Evolutionary conservation across 2,329 filamentous ascomycete genomes (phyloP), one percentile per base, ranked within the genome.

Genomic region (Paecilomyces niveus): DNA sequence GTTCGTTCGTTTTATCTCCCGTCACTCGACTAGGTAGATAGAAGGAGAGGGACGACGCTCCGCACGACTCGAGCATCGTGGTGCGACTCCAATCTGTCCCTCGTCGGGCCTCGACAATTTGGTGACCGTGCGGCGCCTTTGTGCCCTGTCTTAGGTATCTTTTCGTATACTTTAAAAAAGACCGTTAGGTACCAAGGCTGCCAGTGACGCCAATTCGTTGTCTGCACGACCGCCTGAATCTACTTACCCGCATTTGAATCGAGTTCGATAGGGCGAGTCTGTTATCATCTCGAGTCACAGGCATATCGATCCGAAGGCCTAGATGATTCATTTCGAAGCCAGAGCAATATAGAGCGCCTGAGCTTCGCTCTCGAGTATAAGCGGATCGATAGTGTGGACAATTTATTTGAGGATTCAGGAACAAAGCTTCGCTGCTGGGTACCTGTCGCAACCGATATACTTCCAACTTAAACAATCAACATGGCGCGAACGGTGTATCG

Each of bases 401-500:
- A 18, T 18, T 9, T 29, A 29, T 22, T 22, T 22, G 3, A 35
- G 15, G 35, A n/a, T n/a, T 39, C 35, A n/a, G 31, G 8, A 15
- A 15, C 13, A 11, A 7, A 33, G 13, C 10, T 15, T 11, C 32
- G 32, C 13, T 13, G 11, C 32, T 33, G 32, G n/a, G 13, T 3
- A 18, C 13, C 11, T 5, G 35, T 15, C 35, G 35, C 35, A 45
- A 45, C 18, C 35, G 35, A n/a, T 18, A 18, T 18, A 45, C n/a
- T 8, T 6, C 39, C 39, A n/a, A 45, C 15, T 26, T 49, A 55
- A 56, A 31, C 39, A 56, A 61, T 58, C 58, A 59, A 63, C 60
- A 76, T 74, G 70, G 65, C 70, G 50, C 62, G 71, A 45, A 62
- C 69, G 50, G 59, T 67, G 57, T 65, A 72, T 58, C 69, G 68